phyloP scores from a whole-genome alignment of 73 alveolate species.

The Tetrahymena malaccensis region DNA sequence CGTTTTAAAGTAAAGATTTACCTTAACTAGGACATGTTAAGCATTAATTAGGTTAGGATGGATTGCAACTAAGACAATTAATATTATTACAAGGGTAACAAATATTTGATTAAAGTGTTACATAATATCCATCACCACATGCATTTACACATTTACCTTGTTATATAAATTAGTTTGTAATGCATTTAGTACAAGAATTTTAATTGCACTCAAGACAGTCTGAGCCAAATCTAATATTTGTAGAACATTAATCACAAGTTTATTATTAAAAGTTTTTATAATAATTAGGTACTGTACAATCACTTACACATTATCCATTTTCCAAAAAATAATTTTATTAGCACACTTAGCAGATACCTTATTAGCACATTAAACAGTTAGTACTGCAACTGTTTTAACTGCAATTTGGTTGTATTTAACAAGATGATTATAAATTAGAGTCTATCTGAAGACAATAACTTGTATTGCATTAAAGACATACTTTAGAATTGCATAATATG shows the following conservation, averaged over 20 bases:
- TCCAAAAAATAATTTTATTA: not conserved
- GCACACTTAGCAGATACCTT: not conserved
- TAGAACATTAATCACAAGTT: not conserved
- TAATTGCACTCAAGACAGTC: not conserved
- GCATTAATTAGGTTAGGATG: not conserved
- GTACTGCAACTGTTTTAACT: not conserved
- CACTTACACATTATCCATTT: not conserved
- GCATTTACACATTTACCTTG: not conserved
- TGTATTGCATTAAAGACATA: not conserved
- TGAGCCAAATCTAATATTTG: not conserved
- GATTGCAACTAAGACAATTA: not conserved
- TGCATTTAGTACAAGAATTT: not conserved
- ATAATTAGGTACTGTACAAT: not conserved
- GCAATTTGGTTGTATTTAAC: not conserved
- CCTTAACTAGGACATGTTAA: not conserved
- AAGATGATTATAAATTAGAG: not conserved
- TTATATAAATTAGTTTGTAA: not conserved
- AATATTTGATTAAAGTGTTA: not conserved
- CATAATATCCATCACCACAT: not conserved
- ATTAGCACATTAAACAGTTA: too few species aligned
- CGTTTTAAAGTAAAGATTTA: not conserved
- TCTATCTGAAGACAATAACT: not conserved
- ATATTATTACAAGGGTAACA: not conserved
- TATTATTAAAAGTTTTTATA: not conserved
- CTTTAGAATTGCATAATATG: not conserved